Base-by-base conservation (phyloP, 345 rosid species). In the Bretschneidera sinensis region DNA sequence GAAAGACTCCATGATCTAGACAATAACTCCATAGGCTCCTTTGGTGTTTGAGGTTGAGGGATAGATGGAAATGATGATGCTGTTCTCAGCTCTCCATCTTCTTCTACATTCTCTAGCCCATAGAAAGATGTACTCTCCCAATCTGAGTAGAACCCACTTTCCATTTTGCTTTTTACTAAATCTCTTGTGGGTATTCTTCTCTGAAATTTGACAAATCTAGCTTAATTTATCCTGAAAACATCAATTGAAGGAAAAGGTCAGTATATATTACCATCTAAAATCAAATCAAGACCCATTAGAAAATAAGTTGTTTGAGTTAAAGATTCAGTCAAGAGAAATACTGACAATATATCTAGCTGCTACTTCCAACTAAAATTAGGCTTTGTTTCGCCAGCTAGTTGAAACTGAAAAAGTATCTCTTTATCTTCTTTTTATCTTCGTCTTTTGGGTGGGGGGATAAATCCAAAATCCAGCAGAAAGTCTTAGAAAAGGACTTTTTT, bases 1-100 rank as follows among this genome's bases (percentile, higher is more conserved):
- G 99, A 92, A 21, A 84, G 79, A 66, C 92, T 89, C 96, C 97
- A 89, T 0, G 99, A 87, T 83, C 99, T 90, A 0, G 92, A 84
- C 25, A 92, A 67, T 70, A 87, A 92, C 84, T 92, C 98, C 90
- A 92, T 89, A 0, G 97, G 89, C 68, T 92, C 98, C 35, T 66
- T 85, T 0, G 97, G 99, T 24, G 92, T 92, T 59, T 86, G 80
- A 22, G 97, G 97, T 34, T 88, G 83, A 58, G 77, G 86, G 20
- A 90, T 79, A 1, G 81, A 66, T 17, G 89, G 85, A 71, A 87
- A 57, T 5, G 73, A 45, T 25, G 78, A 20, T 23, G 58, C 75
- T 47, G 57, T 58, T 57, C 64, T 76, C 58, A 63, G 72, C 15
- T 76, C 88, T 56, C 65, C 81, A 1, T 78, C 90, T 47, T 79